These are phyloP conservation scores for Butyriboletus loyo DNA, from an alignment of 768 basidiomycete species.

Conservation along the genomic window DNA sequence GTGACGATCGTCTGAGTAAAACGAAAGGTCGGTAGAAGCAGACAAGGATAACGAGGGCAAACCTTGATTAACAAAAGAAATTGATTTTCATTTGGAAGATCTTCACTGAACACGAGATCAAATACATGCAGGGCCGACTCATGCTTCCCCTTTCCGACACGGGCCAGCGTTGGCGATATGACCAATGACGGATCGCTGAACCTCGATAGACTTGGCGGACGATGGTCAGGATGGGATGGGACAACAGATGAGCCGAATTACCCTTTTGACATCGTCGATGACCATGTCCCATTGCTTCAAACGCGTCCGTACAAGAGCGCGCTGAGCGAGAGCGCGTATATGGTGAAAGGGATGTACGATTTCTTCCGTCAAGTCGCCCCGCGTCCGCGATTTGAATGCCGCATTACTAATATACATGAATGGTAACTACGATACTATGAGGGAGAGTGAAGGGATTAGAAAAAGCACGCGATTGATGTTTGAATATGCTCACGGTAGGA, in stretches of 20 bases:
- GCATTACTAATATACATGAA: background rate
- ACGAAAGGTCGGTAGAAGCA: background rate
- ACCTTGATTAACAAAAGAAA: constrained; percentile 15
- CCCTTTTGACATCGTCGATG: constrained; percentile 1
- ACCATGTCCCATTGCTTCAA: background rate
- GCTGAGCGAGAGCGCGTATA: background rate
- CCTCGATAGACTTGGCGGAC: constrained; percentile 1
- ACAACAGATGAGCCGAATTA: background rate
- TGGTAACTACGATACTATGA: background rate
- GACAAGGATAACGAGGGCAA: fast-evolving
- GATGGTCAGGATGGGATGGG: background rate
- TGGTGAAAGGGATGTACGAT: background rate
- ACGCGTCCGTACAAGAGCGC: background rate
- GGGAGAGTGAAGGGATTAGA: background rate
- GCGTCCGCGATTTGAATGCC: background rate
- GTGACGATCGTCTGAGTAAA: constrained; percentile 1
- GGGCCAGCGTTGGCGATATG: constrained; percentile 9
- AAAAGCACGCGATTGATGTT: too few species aligned
- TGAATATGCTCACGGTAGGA: background rate
- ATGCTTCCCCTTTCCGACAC: background rate
- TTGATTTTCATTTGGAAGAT: background rate
- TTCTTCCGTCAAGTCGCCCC: constrained; percentile 1
- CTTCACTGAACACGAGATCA: constrained; percentile 5
- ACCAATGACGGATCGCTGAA: constrained; percentile 6
- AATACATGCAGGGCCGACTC: constrained; percentile 4